Evolutionary conservation across 495 filamentous ascomycete species (phyloP), one percentile per base, ranked within the genome.

Genomic region (Xylaria flabelliformis): DNA sequence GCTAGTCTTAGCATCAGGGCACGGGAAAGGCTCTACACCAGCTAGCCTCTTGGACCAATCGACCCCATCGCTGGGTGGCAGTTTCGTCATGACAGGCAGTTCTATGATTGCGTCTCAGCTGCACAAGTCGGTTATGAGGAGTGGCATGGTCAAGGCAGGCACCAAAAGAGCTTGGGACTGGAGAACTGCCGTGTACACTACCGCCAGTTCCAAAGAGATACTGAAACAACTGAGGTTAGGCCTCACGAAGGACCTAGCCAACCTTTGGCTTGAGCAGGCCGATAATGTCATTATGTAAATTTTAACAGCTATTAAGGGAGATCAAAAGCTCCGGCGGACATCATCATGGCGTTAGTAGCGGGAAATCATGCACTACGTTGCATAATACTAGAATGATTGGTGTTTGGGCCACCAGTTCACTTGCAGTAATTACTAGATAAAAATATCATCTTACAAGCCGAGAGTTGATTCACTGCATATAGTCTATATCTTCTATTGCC

Each of bases 91-190:
- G 63, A 88, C 92, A 26, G 92, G 92, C 21, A 93, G 88, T 76
- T 91, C 90, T 34, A 90, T 94, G 84, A 80, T 93, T 15, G 88
- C 87, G 4, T 90, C 88, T n/a, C 84, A 88, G 70, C 81, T 90
- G 73, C 87, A 87, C 62, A 85, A 83, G 63, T 88, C 84, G 4
- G 84, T 88, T 46, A 84, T 86, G 62, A 88, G 86, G 36, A 87
- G 91, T 36, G 77, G 91, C 26, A 70, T 76, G 46, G 84, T 90
- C 1, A 84, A 87, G 74, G 83, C 82, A 15, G 80, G 82, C 39
- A 74, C 83, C 19, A 85, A 87, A 79, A 84, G 93, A 64, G 91
- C 91, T 0, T 97, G 94, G 94, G 94, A 98, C 82, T 98, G 94
- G 94, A 82, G 94, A 73, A 84, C 82, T 7, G 88, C 88, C 13